Percentiles rank a stretch among this genome's conserved stretches.
These are phyloP conservation scores for Phallus indusiatus DNA, from an alignment of 768 basidiomycete genomes.

Conservation along the genomic window DNA sequence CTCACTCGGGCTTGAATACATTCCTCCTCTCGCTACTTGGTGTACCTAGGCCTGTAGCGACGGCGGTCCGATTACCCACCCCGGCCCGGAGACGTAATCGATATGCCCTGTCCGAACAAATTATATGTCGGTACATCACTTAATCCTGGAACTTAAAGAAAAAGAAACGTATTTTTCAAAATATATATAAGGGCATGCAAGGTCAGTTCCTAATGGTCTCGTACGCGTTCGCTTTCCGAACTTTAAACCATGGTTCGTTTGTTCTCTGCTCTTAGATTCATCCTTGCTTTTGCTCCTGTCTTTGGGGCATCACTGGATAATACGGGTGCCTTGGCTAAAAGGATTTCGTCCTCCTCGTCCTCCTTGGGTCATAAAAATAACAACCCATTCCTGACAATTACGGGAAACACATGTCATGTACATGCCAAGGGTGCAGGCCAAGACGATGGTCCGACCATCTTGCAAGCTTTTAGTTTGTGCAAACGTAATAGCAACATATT, in stretches of 20 bases:
- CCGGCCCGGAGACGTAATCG: no score
- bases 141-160: no score
- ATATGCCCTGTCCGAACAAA: no score
- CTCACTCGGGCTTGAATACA: no score
- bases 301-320: background rate
- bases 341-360: background rate
- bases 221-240: background rate
- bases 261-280: background rate
- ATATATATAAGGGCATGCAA: background rate
- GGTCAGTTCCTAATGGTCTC: background rate
- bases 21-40: no score
- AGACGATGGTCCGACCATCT: conserved; percentile 7
- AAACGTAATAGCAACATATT: background rate
- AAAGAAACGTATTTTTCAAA: no score
- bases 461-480: background rate
- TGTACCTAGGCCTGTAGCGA: no score
- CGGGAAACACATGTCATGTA: conserved; percentile 1
- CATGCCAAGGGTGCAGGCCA: conserved; percentile 2
- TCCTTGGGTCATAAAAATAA: background rate
- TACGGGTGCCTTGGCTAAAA: background rate
- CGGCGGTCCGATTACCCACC: no score
- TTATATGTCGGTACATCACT: no score
- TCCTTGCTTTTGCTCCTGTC: background rate
- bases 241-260: background rate
- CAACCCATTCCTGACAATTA: background rate